Conservation (phyloP, 768 basidiomycete genomes). For the Hygrophoropsis aurantiaca region DNA sequence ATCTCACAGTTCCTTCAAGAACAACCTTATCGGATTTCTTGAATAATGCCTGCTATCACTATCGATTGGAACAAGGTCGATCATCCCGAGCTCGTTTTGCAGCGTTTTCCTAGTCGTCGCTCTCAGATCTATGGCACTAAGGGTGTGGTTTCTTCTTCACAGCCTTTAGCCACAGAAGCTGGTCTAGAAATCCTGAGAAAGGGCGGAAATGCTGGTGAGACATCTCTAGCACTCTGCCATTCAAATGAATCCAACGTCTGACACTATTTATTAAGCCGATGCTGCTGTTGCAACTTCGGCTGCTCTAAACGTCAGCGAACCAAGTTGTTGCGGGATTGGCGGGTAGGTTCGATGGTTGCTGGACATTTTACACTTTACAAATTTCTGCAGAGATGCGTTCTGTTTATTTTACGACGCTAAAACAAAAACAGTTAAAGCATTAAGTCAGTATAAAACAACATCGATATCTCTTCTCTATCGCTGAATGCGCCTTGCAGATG, state of each 20-base stretch:
- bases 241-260: background rate
- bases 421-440: constrained; percentile 76
- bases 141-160: constrained; percentile 85
- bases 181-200: constrained; percentile 88
- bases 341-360: constrained; percentile 48
- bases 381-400: constrained; percentile 70
- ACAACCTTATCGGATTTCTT: background rate
- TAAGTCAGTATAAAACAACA: constrained; percentile 41
- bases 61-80: constrained; percentile 65
- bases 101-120: constrained; percentile 78
- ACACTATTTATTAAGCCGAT: constrained; percentile 54
- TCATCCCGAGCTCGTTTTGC: constrained; percentile 61
- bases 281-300: constrained; percentile 93
- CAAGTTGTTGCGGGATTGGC: constrained; percentile 88
- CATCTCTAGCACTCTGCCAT: constrained; percentile 1
- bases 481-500: constrained; percentile 38
- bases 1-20: background rate
- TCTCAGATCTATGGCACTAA: constrained; percentile 87
- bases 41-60: constrained; percentile 26
- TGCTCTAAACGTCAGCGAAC: constrained; percentile 90
- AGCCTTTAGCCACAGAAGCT: constrained; percentile 88
- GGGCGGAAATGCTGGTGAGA: constrained; percentile 94
- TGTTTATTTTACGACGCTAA: constrained; percentile 90
- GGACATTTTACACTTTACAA: constrained; percentile 9
- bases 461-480: too few relatives aligned